A percentile compares a stretch with the other conserved stretches of the same genome.
Evolutionary conservation across 768 basidiomycete species (phyloP).

Genomic region (Psilocybe sp.): DNA sequence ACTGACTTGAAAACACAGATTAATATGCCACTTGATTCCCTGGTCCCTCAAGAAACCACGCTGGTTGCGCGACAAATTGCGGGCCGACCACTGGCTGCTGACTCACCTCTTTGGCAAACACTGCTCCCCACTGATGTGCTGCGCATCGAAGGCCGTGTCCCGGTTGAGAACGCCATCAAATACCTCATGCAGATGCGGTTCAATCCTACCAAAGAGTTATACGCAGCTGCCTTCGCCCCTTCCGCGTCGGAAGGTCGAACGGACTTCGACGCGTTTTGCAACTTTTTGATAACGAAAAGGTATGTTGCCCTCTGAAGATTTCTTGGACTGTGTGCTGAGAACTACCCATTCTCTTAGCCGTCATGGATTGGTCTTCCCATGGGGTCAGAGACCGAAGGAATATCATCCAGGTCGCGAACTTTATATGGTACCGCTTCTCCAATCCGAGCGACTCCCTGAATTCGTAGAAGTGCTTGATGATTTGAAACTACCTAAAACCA

Average conservation of each 20-base stretch:
- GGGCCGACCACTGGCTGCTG: conserved; percentile 56
- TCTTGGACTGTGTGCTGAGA: conserved; percentile 7
- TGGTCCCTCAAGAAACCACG: conserved; percentile 60
- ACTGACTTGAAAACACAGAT: conserved; percentile 44
- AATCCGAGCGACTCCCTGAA: conserved; percentile 71
- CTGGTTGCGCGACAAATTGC: conserved; percentile 78
- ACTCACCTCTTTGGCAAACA: conserved; percentile 68
- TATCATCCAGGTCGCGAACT: conserved; percentile 79
- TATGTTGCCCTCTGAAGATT: conserved; percentile 24
- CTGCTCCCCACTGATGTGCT: conserved; percentile 71
- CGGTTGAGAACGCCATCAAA: conserved; percentile 68
- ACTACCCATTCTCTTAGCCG: conserved; percentile 47
- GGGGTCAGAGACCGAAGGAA: conserved; percentile 75
- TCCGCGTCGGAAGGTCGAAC: conserved; percentile 36
- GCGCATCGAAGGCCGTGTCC: conserved; percentile 82
- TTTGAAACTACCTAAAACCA: conserved; percentile 60
- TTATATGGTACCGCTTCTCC: conserved; percentile 77
- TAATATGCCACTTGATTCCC: conserved; percentile 77
- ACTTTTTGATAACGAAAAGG: conserved; percentile 73
- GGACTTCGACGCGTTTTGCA: conserved; percentile 60
- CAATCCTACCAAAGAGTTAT: conserved; percentile 74
- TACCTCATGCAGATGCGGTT: conserved; percentile 79
- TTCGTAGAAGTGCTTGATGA: conserved; percentile 83
- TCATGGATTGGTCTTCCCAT: conserved; percentile 84
- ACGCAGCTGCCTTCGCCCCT: conserved; percentile 74